Percentiles rank a stretch among this genome's conserved stretches.
phyloP scores from a whole-genome alignment of 2,329 filamentous ascomycete genomes.

The Botrytis paeoniae region DNA sequence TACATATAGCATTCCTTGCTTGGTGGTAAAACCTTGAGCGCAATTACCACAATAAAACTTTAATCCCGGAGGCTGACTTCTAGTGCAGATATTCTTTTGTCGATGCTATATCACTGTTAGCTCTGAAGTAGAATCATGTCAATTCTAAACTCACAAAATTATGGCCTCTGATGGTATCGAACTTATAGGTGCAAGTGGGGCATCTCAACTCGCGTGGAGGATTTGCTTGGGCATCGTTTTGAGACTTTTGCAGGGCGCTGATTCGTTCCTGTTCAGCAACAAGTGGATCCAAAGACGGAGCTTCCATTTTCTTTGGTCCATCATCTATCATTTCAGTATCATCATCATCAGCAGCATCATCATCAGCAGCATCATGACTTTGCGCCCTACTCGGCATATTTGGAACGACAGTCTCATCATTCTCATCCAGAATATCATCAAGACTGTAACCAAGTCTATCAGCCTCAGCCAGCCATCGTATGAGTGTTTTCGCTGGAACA shows the following conservation, averaged over 20 bases:
- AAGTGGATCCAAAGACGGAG: conserved; percentile 16
- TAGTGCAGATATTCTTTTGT: conserved; percentile 23
- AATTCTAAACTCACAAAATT: conserved; percentile 15
- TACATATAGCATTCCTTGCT: conserved; percentile 29
- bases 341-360: neutral
- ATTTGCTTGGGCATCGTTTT: neutral
- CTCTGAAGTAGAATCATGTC: neutral
- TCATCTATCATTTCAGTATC: conserved; percentile 20
- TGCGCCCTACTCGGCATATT: conserved; percentile 12
- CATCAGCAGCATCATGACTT: neutral
- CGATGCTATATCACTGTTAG: conserved; percentile 19
- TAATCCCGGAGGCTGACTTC: conserved; percentile 3
- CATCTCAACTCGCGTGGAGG: neutral
- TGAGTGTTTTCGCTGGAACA: conserved; percentile 28
- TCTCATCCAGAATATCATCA: conserved; percentile 33
- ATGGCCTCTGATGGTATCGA: conserved; percentile 13
- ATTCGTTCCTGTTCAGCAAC: conserved; percentile 21
- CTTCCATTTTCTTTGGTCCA: neutral
- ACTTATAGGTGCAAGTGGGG: conserved; percentile 9
- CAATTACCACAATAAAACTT: conserved; percentile 18
- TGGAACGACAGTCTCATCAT: conserved; percentile 29
- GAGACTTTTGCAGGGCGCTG: conserved; percentile 10
- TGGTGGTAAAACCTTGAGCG: conserved; percentile 26
- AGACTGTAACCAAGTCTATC: conserved; percentile 33
- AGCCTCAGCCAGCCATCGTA: conserved; percentile 31